phyloP scores from a whole-genome alignment of 2,329 filamentous ascomycete genomes.

The Alternaria atra region DNA sequence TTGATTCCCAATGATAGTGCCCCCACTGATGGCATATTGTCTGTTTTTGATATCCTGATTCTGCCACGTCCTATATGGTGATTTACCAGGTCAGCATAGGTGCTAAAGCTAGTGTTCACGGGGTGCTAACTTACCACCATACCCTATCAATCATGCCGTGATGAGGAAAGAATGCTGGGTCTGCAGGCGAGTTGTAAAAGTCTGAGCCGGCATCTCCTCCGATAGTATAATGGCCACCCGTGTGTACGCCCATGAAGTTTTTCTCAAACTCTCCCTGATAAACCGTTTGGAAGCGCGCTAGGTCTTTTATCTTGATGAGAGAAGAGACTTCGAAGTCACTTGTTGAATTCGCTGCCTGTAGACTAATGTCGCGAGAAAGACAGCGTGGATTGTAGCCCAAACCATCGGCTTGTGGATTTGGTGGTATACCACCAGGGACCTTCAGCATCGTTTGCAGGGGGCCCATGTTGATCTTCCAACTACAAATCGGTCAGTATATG shows the following conservation, averaged over 20 bases:
- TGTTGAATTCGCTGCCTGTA: constrained; percentile 31
- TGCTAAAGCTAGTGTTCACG: background rate
- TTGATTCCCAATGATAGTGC: background rate
- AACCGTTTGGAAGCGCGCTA: constrained; percentile 46
- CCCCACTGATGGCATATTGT: constrained; percentile 52
- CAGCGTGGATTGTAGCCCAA: constrained; percentile 50
- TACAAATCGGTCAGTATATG: constrained; percentile 7
- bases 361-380: constrained; percentile 49
- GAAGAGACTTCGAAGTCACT: constrained; percentile 32
- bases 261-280: constrained; percentile 51
- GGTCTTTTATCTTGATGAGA: constrained; percentile 36
- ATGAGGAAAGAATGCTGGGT: constrained; percentile 60
- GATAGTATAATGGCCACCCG: constrained; percentile 57
- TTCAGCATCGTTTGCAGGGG: constrained; percentile 54
- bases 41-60: constrained; percentile 52
- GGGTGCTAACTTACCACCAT: constrained; percentile 45
- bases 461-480: constrained; percentile 55
- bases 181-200: constrained; percentile 57
- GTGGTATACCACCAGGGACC: constrained; percentile 22
- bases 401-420: constrained; percentile 41
- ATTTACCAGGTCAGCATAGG: background rate
- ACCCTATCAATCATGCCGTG: constrained; percentile 59
- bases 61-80: constrained; percentile 55
- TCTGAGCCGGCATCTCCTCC: constrained; percentile 30
- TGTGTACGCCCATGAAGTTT: constrained; percentile 54